Evolutionary conservation across 2,329 filamentous ascomycete species (phyloP).

Genomic region (Alternaria gansuensis): DNA sequence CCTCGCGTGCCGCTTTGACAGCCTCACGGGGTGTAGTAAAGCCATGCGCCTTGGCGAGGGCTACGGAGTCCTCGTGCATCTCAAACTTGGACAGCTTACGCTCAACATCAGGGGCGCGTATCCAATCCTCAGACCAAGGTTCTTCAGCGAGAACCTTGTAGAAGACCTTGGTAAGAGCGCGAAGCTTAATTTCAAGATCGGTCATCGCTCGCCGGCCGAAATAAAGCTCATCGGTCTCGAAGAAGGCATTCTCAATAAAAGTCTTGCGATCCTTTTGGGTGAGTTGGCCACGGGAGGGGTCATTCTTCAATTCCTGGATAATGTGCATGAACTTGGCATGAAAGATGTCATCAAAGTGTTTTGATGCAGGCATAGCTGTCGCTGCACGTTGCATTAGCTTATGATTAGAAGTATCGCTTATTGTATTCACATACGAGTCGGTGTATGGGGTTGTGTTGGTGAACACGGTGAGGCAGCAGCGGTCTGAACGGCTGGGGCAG

Average conservation of each 20-base stretch:
- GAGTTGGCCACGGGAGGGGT: slow-evolving; percentile 39
- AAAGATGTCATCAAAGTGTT: slow-evolving; percentile 50
- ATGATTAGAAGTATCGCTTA: slow-evolving; percentile 2
- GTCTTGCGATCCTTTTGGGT: slow-evolving; percentile 47
- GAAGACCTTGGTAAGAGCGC: slow-evolving; percentile 51
- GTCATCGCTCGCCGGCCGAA: slow-evolving; percentile 42
- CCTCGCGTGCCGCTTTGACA: slow-evolving; percentile 46
- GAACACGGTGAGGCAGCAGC: slow-evolving; percentile 35
- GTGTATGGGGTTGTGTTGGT: slow-evolving; percentile 28
- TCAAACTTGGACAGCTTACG: slow-evolving; percentile 52
- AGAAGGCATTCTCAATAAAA: slow-evolving; percentile 47
- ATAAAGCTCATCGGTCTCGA: slow-evolving; percentile 42
- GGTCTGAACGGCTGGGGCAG: slow-evolving; percentile 41
- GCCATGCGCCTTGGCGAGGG: slow-evolving; percentile 43
- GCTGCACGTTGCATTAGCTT: slow-evolving; percentile 23
- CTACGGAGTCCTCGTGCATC: slow-evolving; percentile 48
- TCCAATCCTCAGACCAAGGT: slow-evolving; percentile 52
- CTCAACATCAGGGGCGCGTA: slow-evolving; percentile 50
- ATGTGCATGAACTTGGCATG: slow-evolving; percentile 48
- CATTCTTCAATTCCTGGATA: slow-evolving; percentile 44
- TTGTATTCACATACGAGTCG: slow-evolving; percentile 24
- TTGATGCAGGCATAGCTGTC: slow-evolving; percentile 25
- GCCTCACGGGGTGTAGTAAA: slow-evolving; percentile 45
- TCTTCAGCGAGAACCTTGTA: slow-evolving; percentile 52
- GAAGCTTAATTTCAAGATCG: slow-evolving; percentile 48